Evolutionary conservation across 176 grass and related monocot genomes (phyloP).

Genomic region (Neostapfia colusana): DNA sequence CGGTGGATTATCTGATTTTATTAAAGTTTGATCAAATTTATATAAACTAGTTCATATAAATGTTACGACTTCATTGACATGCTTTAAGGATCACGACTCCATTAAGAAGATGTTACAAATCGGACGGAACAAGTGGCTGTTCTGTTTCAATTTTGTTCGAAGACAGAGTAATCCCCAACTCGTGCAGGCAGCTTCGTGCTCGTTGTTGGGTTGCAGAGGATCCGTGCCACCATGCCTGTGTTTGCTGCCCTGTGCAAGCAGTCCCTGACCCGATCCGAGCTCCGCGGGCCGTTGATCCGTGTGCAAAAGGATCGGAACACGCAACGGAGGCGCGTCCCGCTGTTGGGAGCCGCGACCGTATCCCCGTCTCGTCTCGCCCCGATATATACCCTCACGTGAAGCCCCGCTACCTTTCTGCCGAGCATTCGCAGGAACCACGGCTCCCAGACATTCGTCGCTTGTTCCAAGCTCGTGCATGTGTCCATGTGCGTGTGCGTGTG

Average conservation of each 20-base stretch:
- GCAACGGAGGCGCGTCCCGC: conserved; percentile 27
- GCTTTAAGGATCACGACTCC: too few species aligned
- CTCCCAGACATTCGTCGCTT: conserved; percentile 19
- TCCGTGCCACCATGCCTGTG: background rate
- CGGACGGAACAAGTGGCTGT: background rate
- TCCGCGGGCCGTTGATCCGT: conserved; percentile 5
- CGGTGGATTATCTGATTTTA: too few species aligned
- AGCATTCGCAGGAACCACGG: conserved; percentile 25
- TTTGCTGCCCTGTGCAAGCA: background rate
- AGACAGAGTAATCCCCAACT: background rate
- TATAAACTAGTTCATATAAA: too few species aligned
- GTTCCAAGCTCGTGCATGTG: background rate
- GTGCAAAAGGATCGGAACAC: background rate
- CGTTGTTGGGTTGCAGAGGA: conserved; percentile 14
- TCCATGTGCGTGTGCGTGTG: background rate
- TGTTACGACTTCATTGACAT: too few species aligned
- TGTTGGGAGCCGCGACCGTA: conserved; percentile 8
- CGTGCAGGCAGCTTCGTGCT: background rate
- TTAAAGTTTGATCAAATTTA: too few species aligned
- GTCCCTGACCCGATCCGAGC: conserved; percentile 8
- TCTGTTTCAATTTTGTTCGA: background rate
- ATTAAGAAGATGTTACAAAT: background rate
- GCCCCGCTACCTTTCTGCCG: conserved; percentile 2
- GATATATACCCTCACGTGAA: conserved; percentile 43
- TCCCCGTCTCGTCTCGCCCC: background rate